These are phyloP conservation scores for Candida schatavii DNA, from an alignment of 805 yeast species.

Conservation along the genomic window DNA sequence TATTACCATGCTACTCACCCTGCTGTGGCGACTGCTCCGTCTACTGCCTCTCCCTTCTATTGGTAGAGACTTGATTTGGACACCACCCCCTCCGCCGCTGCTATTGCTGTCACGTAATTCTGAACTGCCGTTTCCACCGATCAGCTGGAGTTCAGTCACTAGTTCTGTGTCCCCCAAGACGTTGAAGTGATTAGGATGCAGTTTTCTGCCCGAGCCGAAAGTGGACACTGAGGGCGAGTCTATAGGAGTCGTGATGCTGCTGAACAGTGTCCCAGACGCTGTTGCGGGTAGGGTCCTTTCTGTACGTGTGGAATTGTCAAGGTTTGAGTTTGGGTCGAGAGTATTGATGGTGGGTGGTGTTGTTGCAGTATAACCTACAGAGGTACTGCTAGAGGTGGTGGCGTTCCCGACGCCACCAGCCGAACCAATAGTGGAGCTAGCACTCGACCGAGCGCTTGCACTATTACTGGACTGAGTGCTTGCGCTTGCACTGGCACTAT, in stretches of 20 bases:
- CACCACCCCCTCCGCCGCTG: not conserved
- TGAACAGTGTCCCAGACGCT: not conserved
- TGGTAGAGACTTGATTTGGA: not conserved
- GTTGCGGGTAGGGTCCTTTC: not conserved
- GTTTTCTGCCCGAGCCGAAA: not conserved
- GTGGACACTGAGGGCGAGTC: not conserved
- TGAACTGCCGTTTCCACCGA: no score
- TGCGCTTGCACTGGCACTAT: not conserved
- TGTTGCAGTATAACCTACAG: not conserved
- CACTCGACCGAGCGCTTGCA: not conserved
- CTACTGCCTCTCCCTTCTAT: not conserved
- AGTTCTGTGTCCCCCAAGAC: not conserved
- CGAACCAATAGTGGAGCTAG: not conserved
- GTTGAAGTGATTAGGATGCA: not conserved
- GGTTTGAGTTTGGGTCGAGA: not conserved
- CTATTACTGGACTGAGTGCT: not conserved
- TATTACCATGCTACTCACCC: not conserved
- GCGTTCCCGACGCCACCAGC: conserved; percentile 1
- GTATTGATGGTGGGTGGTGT: not conserved
- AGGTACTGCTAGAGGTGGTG: not conserved
- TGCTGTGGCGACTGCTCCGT: not conserved
- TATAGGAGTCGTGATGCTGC: not conserved
- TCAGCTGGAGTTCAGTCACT: not conserved
- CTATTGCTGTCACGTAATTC: no score
- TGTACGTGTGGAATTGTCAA: not conserved